These are phyloP conservation scores for Aspergillus fructus DNA, from an alignment of 2,329 filamentous ascomycete species.

Conservation along the genomic window DNA sequence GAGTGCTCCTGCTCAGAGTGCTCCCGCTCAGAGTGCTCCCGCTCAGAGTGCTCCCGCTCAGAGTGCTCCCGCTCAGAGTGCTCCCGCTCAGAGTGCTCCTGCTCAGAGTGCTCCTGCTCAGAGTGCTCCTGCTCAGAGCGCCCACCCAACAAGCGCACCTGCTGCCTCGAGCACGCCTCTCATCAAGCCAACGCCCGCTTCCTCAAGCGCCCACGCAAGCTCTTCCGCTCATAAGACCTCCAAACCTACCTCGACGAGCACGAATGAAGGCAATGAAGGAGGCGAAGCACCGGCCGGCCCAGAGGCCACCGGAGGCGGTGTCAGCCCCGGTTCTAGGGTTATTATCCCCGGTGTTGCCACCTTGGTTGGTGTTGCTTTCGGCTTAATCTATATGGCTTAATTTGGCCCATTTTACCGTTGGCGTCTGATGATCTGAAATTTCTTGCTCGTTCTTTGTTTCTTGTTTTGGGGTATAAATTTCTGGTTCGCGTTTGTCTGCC, in stretches of 20 bases:
- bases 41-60: not conserved
- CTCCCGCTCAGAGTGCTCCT: not conserved
- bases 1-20: not conserved
- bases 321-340: constrained; percentile 29
- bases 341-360: constrained; percentile 24
- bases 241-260: constrained; percentile 10
- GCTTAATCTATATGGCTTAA: constrained; percentile 27
- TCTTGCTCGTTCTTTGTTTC: not conserved
- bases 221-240: constrained; percentile 8
- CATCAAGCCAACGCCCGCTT: constrained; percentile 9
- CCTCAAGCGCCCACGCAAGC: constrained; percentile 6
- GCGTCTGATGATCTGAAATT: not conserved
- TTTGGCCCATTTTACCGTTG: not conserved
- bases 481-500: no score
- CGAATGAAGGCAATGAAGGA: constrained; percentile 7
- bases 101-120: not conserved
- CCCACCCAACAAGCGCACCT: not conserved
- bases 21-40: not conserved
- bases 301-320: constrained; percentile 7
- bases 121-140: not conserved
- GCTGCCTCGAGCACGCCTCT: constrained; percentile 20
- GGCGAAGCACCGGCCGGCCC: constrained; percentile 12
- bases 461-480: not conserved
- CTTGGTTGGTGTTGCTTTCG: constrained; percentile 19
- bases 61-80: not conserved